phyloP scores from a whole-genome alignment of 371 early-diverging fungal species.

The Actinomucor elegans region DNA sequence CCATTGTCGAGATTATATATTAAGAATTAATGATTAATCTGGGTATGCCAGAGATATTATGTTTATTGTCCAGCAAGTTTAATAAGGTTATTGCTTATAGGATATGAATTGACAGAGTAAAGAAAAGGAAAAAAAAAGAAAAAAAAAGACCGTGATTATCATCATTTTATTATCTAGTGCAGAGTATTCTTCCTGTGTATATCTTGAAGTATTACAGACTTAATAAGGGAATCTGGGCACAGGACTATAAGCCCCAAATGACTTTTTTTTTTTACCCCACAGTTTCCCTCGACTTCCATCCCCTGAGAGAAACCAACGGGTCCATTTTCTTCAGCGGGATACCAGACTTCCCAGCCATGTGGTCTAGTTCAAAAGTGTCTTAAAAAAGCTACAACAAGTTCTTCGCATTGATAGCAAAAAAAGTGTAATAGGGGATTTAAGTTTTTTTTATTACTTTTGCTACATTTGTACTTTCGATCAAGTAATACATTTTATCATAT shows the following conservation, averaged over 20 bases:
- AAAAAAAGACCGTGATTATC: not conserved
- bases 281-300: not conserved
- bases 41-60: not conserved
- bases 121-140: not conserved
- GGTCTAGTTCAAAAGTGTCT: no score
- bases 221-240: not conserved
- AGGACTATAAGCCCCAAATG: not conserved
- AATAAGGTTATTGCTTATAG: not conserved
- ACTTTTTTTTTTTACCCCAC: conserved; percentile 1
- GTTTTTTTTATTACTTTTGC: no score
- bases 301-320: not conserved
- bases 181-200: not conserved
- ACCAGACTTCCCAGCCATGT: no score
- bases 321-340: no score
- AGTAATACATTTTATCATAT: no score
- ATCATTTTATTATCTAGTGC: not conserved
- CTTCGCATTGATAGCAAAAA: no score
- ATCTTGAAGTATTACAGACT: not conserved
- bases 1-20: no score
- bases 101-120: not conserved
- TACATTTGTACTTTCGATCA: no score
- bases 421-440: no score
- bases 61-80: not conserved
- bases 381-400: no score
- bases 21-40: not conserved